phyloP scores from a whole-genome alignment of 2,329 filamentous ascomycete genomes.

The Cordyceps pruinosa region DNA sequence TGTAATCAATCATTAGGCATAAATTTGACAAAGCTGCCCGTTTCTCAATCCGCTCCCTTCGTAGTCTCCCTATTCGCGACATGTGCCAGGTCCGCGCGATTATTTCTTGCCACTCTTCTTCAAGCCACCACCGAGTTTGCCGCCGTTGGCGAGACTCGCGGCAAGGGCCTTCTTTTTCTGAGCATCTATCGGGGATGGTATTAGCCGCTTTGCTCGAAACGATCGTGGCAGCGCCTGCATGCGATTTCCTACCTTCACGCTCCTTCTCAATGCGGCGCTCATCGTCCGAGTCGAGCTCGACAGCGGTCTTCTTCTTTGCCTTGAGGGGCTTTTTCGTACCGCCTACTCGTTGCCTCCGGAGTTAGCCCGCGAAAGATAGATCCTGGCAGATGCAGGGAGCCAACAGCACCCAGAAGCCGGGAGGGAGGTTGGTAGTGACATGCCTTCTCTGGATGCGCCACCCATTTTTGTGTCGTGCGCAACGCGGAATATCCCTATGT shows the following conservation, averaged over 20 bases:
- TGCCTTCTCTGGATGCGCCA: slow-evolving; percentile 58
- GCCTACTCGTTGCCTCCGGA: slow-evolving; percentile 39
- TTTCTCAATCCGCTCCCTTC: too few species aligned
- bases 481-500: slow-evolving; percentile 6
- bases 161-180: background rate
- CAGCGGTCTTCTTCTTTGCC: slow-evolving; percentile 76
- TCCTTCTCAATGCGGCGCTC: too few species aligned
- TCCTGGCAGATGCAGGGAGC: background rate
- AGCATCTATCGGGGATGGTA: too few species aligned
- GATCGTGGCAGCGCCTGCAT: too few species aligned
- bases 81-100: too few species aligned
- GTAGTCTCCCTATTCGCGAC: too few species aligned
- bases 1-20: too few species aligned
- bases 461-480: slow-evolving; percentile 47
- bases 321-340: slow-evolving; percentile 83
- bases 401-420: background rate
- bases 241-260: too few species aligned
- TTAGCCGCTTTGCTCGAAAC: too few species aligned
- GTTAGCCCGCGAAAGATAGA: slow-evolving; percentile 10
- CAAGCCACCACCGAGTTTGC: slow-evolving; percentile 50
- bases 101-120: slow-evolving; percentile 99
- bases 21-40: too few species aligned
- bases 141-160: background rate
- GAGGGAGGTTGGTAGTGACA: slow-evolving; percentile 15
- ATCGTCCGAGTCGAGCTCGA: too few species aligned